phyloP scores from a whole-genome alignment of 768 basidiomycete species.

The Rhizopogon rudus region DNA sequence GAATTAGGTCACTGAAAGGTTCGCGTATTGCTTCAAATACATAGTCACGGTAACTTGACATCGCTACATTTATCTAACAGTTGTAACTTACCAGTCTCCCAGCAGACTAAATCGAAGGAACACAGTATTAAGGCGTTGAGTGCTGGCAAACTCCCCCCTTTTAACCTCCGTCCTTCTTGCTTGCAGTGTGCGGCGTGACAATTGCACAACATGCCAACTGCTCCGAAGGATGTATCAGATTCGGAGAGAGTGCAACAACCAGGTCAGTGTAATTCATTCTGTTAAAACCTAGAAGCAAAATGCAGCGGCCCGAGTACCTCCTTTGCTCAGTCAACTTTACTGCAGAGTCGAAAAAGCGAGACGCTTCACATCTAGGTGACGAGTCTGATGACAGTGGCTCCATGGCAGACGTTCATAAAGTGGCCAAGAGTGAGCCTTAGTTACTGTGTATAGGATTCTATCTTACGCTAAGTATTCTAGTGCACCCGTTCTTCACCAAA shows the following conservation, averaged over 20 bases:
- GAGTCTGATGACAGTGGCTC: conserved; percentile 5
- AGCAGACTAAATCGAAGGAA: too few relatives aligned
- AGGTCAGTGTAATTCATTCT: background rate
- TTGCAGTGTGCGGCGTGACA: background rate
- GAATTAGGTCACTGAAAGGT: too few relatives aligned
- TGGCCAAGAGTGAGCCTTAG: conserved; percentile 20
- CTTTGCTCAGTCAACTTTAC: background rate
- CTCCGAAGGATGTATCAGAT: background rate
- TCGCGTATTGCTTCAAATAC: too few relatives aligned
- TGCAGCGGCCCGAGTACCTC: background rate
- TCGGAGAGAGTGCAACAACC: background rate
- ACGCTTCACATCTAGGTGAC: conserved; percentile 8
- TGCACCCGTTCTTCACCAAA: conserved; percentile 39
- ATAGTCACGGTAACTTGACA: too few relatives aligned
- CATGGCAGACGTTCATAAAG: conserved; percentile 13
- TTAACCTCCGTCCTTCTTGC: too few relatives aligned
- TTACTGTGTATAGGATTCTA: background rate
- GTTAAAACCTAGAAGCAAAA: background rate
- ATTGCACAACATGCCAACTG: background rate
- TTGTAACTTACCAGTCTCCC: too few relatives aligned
- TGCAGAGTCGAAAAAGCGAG: conserved; percentile 13
- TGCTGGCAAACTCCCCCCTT: too few relatives aligned
- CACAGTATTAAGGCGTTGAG: too few relatives aligned
- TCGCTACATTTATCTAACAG: too few relatives aligned
- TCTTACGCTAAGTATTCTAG: conserved; percentile 14